phyloP scores from a whole-genome alignment of 2,329 filamentous ascomycete species.

The Elsinoe batatas region DNA sequence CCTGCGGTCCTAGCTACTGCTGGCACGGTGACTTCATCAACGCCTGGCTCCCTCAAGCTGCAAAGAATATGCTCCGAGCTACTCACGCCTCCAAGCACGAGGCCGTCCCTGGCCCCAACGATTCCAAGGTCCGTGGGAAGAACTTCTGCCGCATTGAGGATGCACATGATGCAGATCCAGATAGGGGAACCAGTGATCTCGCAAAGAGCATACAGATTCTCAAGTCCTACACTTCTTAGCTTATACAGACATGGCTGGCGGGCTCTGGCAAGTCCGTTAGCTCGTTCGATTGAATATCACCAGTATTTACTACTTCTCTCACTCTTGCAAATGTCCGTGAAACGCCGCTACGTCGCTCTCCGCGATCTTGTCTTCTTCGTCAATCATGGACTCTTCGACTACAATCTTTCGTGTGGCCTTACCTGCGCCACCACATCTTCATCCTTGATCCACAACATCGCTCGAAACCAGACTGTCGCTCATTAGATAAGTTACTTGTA shows the following conservation, averaged over 20 bases:
- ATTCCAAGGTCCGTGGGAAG: not conserved
- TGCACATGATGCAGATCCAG: not conserved
- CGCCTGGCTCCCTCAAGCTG: constrained; percentile 35
- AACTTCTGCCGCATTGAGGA: not conserved
- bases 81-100: constrained; percentile 29
- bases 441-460: too few species aligned
- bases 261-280: not conserved
- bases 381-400: too few species aligned
- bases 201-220: not conserved
- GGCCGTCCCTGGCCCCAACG: constrained; percentile 25
- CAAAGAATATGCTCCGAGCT: constrained; percentile 33
- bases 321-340: too few species aligned
- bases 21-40: constrained; percentile 42
- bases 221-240: not conserved
- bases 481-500: too few species aligned
- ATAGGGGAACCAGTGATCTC: not conserved
- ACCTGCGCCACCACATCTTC: too few species aligned
- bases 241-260: not conserved
- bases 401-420: too few species aligned
- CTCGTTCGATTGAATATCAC: not conserved
- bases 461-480: too few species aligned
- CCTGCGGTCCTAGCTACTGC: constrained; percentile 35
- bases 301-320: not conserved
- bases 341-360: too few species aligned
- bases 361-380: too few species aligned